Evolutionary conservation across 176 grass and related monocot species (phyloP).

Genomic region (Oryza glumipatula): DNA sequence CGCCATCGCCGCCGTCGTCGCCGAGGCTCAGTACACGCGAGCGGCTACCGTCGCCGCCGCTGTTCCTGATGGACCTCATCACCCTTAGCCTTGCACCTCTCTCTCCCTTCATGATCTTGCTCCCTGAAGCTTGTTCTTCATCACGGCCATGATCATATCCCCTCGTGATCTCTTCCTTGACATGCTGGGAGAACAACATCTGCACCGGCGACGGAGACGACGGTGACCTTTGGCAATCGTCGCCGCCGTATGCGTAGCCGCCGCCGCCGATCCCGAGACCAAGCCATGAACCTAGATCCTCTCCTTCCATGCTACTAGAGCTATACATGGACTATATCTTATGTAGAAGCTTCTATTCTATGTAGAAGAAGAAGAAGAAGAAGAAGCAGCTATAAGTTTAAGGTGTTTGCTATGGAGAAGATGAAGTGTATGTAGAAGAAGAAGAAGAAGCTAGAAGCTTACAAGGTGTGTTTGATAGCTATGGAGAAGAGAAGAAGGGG

Average conservation of each 20-base stretch:
- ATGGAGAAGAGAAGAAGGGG: background rate
- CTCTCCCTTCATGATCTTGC: slow-evolving; percentile 3
- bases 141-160: background rate
- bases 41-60: background rate
- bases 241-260: background rate
- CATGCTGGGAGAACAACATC: slow-evolving; percentile 36
- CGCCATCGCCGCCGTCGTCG: background rate
- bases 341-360: background rate
- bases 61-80: background rate
- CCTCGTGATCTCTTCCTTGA: slow-evolving; percentile 27
- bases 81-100: background rate
- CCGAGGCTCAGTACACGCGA: slow-evolving; percentile 22
- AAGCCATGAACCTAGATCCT: slow-evolving; percentile 55
- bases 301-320: slow-evolving; percentile 47
- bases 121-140: background rate
- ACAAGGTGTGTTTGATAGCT: background rate
- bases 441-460: background rate
- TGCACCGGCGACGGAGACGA: slow-evolving; percentile 4
- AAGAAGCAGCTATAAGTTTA: too few species aligned
- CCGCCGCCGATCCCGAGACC: slow-evolving; percentile 57
- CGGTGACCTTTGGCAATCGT: slow-evolving; percentile 10
- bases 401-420: too few species aligned
- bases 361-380: too few species aligned
- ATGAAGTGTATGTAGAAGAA: background rate
- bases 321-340: background rate